A percentile compares a stretch with the other conserved stretches of the same genome.
Conservation (phyloP, 495 filamentous ascomycete species). For the Lindgomyces ingoldianus region DNA sequence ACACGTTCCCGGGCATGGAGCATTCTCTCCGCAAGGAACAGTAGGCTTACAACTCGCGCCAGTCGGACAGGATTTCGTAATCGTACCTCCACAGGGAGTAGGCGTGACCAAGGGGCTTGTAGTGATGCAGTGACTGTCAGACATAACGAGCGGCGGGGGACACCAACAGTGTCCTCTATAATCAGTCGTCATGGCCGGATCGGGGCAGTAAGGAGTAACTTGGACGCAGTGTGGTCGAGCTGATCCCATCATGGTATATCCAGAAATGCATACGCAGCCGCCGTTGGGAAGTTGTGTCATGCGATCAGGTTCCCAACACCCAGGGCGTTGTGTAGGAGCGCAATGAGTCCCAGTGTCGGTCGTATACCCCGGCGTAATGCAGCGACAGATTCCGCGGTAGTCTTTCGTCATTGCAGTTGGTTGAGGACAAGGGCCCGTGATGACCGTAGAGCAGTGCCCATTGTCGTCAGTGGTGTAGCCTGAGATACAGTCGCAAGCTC, state of each 20-base stretch:
- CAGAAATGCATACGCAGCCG: no score
- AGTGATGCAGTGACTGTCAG: neutral
- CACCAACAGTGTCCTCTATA: neutral
- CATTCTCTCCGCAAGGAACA: neutral
- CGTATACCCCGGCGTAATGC: no score
- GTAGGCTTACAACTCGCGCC: neutral
- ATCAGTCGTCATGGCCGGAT: neutral
- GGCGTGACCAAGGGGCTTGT: neutral
- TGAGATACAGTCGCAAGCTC: neutral
- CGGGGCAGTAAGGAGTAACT: no score
- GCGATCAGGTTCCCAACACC: no score
- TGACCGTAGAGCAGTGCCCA: neutral
- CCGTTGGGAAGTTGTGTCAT: no score
- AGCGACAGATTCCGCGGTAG: no score
- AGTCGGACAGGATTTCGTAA: neutral
- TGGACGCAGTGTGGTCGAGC: no score
- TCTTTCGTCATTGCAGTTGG: no score
- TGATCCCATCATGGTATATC: neutral
- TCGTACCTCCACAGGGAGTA: neutral
- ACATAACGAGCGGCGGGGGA: neutral
- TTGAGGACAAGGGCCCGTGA: no score
- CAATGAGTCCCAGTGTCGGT: no score
- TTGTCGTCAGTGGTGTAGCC: neutral
- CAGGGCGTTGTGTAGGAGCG: no score
- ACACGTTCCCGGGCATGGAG: neutral